phyloP scores from a whole-genome alignment of 108 stramenopile genomes.

The Nitzschia palea region DNA sequence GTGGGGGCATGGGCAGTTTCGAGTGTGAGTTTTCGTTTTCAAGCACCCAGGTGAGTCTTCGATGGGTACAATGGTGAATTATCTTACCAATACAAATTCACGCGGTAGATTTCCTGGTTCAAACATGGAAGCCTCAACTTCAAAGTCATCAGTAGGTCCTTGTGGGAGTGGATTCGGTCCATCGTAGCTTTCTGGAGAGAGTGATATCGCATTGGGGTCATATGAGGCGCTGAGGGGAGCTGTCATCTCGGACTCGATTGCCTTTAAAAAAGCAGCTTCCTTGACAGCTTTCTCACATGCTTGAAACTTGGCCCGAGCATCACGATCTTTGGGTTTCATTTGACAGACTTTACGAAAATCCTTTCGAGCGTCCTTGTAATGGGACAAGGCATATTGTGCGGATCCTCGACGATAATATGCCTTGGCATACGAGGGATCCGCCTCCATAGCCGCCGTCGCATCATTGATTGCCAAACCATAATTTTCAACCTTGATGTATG shows the following conservation, averaged over 20 bases:
- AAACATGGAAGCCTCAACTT: conserved; percentile 67
- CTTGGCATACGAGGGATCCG: conserved; percentile 94
- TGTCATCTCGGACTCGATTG: conserved; percentile 87
- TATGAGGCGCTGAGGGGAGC: conserved; percentile 75
- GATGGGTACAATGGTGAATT: not conserved
- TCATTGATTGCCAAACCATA: conserved; percentile 96
- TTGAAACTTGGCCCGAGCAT: conserved; percentile 83
- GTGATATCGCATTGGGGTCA: conserved; percentile 55
- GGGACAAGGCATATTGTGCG: conserved; percentile 94
- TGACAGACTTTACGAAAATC: conserved; percentile 85
- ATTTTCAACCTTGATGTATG: conserved; percentile 93
- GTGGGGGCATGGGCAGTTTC: not conserved
- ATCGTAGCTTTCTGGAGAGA: conserved; percentile 70
- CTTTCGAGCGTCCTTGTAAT: conserved; percentile 92
- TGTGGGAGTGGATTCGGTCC: conserved; percentile 85
- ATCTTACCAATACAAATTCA: conserved; percentile 87
- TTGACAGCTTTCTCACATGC: conserved; percentile 89
- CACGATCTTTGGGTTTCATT: conserved; percentile 82
- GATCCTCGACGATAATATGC: conserved; percentile 97
- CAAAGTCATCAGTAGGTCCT: conserved; percentile 32
- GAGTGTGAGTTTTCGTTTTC: not conserved
- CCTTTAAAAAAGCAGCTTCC: conserved; percentile 88
- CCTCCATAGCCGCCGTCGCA: conserved; percentile 81
- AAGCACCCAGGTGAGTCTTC: not conserved
- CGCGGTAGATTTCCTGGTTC: conserved; percentile 76